Percentiles rank a stretch among this genome's conserved stretches.
phyloP scores from a whole-genome alignment of 768 basidiomycete genomes.

The Lyophyllum decastes region DNA sequence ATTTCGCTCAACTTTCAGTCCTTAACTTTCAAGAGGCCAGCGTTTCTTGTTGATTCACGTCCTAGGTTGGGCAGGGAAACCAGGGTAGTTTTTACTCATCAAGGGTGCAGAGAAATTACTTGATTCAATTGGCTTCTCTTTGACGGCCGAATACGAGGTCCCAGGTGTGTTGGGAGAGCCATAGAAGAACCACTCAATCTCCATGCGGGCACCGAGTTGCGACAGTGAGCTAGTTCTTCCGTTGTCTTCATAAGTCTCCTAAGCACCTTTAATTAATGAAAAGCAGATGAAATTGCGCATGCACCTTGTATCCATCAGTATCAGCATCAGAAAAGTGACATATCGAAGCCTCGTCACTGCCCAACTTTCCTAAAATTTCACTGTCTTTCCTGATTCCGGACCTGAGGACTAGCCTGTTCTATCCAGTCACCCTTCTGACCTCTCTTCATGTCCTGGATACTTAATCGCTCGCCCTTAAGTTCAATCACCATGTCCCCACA shows the following conservation, averaged over 20 bases:
- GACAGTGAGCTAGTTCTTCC: background rate
- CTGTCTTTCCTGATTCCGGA: background rate
- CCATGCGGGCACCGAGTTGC: background rate
- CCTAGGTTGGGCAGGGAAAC: background rate
- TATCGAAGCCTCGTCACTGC: constrained; percentile 1
- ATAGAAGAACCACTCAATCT: background rate
- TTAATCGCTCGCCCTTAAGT: background rate
- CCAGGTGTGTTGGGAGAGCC: background rate
- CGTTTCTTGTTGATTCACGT: background rate
- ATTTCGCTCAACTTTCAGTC: background rate
- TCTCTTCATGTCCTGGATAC: background rate
- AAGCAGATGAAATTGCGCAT: background rate
- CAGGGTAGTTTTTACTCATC: background rate
- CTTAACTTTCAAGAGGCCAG: background rate
- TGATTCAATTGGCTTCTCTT: background rate
- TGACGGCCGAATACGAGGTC: background rate
- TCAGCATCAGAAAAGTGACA: constrained; percentile 5
- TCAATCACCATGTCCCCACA: background rate
- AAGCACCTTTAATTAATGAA: background rate
- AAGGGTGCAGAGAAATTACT: background rate
- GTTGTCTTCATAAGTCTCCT: background rate
- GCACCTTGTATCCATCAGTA: constrained; percentile 1
- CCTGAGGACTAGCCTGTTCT: background rate
- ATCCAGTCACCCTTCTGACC: background rate
- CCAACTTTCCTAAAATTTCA: background rate